phyloP scores from a whole-genome alignment of 805 yeast genomes.

The Maudiozyma barnettii region DNA sequence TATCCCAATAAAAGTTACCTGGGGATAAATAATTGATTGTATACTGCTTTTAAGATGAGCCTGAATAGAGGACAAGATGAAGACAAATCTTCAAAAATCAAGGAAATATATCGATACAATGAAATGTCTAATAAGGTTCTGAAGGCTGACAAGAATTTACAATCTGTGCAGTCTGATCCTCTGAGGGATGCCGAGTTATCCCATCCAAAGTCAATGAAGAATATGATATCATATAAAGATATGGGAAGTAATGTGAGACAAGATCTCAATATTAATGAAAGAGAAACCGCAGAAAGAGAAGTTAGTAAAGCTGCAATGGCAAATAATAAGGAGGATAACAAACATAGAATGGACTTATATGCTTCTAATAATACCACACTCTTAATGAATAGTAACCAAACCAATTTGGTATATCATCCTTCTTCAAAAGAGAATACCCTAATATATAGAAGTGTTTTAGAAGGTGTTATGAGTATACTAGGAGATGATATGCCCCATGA shows the following conservation, averaged over 20 bases:
- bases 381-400: conserved; percentile 33
- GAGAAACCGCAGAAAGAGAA: conserved; percentile 13
- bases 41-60: conserved; percentile 5
- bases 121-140: conserved; percentile 74
- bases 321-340: conserved; percentile 2
- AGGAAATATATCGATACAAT: conserved; percentile 45
- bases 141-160: conserved; percentile 44
- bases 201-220: conserved; percentile 64
- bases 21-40: too few species aligned
- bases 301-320: conserved; percentile 13
- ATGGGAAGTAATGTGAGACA: conserved; percentile 44
- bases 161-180: conserved; percentile 34
- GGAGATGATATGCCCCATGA: conserved; percentile 72
- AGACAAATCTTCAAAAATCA: conserved; percentile 14
- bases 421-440: conserved; percentile 41
- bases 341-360: conserved; percentile 1
- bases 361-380: conserved; percentile 17
- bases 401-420: conserved; percentile 54
- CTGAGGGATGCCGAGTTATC: conserved; percentile 41
- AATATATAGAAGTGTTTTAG: conserved; percentile 46
- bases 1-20: too few species aligned
- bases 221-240: conserved; percentile 55
- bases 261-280: conserved; percentile 6
- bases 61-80: conserved; percentile 9
- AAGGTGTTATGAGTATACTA: conserved; percentile 46